Conservation (phyloP, 139 green algal species). For the Tetratostichococcus sp. region DNA sequence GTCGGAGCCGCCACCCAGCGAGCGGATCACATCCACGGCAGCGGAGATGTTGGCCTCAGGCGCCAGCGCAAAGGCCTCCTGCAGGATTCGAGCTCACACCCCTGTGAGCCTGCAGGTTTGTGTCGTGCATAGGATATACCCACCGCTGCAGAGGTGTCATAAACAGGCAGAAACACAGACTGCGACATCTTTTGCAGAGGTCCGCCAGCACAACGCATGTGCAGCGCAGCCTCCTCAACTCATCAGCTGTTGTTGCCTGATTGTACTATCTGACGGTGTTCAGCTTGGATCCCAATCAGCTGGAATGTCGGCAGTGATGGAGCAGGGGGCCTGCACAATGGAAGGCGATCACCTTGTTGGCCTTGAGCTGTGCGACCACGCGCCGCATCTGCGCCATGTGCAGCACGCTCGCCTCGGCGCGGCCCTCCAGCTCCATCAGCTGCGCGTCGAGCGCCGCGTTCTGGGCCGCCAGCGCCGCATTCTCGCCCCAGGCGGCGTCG, state of each 20-base stretch:
- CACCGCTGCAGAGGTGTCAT: too few species aligned
- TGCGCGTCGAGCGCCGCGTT: not conserved
- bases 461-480: not conserved
- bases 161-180: too few species aligned
- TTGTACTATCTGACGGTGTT: too few species aligned
- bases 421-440: not conserved
- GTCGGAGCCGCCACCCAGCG: not conserved
- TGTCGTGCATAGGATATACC: too few species aligned
- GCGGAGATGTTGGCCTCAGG: not conserved
- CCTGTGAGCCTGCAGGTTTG: too few species aligned
- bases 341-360: not conserved
- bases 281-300: too few species aligned
- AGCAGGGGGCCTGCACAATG: too few species aligned
- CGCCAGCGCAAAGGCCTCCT: not conserved
- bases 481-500: not conserved
- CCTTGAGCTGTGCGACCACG: not conserved
- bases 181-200: too few species aligned
- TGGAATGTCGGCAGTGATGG: too few species aligned
- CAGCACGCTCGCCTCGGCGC: not conserved
- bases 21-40: not conserved
- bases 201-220: too few species aligned
- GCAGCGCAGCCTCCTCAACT: too few species aligned
- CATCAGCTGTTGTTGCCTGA: too few species aligned
- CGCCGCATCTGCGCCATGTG: not conserved
- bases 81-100: not conserved